Evolutionary conservation across 257 asterid genomes (phyloP), one percentile per base, ranked within the genome.

Genomic region (Nicotiana benthamiana): DNA sequence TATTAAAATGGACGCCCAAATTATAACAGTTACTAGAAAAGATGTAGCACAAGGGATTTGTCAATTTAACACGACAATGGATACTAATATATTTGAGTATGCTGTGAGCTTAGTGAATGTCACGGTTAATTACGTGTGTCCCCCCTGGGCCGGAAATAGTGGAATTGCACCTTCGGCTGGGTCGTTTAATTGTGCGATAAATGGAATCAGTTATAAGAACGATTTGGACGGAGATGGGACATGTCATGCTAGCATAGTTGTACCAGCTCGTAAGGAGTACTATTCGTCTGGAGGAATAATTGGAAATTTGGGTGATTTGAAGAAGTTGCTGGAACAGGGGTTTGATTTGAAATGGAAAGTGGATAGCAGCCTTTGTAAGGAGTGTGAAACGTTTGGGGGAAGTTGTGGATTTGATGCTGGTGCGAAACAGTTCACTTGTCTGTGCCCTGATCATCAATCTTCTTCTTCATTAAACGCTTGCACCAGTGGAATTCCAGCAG

Each of bases 101-200:
- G 80, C 90, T 18, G 65, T 85, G 6, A 64, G 70, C 18, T 87
- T 84, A 60, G 83, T 82, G 15, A 90, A 89, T 76, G 78, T 92
- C 26, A 90, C 92, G 4, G 61, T 89, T 28, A 87, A 81, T 1
- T 90, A 87, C 34, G 90, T 88, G 18, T 92, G 94, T 76, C 89
- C 90, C 2, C 61, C 83, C 5, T 43, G 76, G 32, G 46, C 27
- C n/a, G 57, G 85, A 16, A 81, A 67, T 32, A 48, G 80, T n/a
- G 30, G 72, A 75, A 63, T n/a, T 20, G 34, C 85, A 8, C 84
- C 79, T 26, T 52, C 86, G 51, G 88, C 90, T 24, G 30, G 46
- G 40, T 80, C 26, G 40, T 80, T 92, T 76, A 84, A 60, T 24
- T 92, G 97, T 83, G 72, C 81, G 2, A 83, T 89, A 27, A 76